Base-by-base conservation (phyloP, 2,329 filamentous ascomycete genomes). In the Tympanopsis confertula region DNA sequence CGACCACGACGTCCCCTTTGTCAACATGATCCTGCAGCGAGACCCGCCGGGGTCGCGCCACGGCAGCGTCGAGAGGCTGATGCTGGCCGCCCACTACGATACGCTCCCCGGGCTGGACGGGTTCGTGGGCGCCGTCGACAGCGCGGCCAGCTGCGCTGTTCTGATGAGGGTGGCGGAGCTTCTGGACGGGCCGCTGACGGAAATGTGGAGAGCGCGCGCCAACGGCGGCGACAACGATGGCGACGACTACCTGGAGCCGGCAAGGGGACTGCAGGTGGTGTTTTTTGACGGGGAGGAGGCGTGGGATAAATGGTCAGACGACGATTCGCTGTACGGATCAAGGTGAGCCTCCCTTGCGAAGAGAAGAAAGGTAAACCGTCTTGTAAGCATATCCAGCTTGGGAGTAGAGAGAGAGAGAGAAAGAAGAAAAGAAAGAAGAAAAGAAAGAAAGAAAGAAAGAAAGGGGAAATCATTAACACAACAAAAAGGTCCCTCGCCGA, bases 261-360 rank as follows among this genome's bases (percentile, higher is more conserved):
- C 85, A 45, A 78, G 77, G 51, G 89, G 89, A 1, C 70, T 98
- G 22, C 91, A 96, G 63, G 83, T 98, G 19, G 46, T 98, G 19
- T 71, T 98, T 39, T 61, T 98, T 5, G 91, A 98, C 51, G 91
- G 91, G 4, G 91, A 98, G 61, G 91, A 98, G 58, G 88, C 91
- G 0, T 98, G 94, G 58, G 62, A 74, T 17, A 58, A 58, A 1
- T 98, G 91, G 91, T 82, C 78, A 1, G 73, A 74, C 24, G 72
- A 68, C 0, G 91, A 98, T 57, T 93, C 85, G 4, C 62, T 95
- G 4, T 98, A 98, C 50, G 91, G 91, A 2, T 74, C 89, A 14
- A 76, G 86, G 78, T 83, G 64, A 29, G 65, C n/a, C 44, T 41
- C 35, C 15, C 13, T 20, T 13, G 14, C 33, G 15, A n/a, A n/a